These are phyloP conservation scores for Acmispon strigosus DNA, from an alignment of 306 rosid species.

Conservation along the genomic window DNA sequence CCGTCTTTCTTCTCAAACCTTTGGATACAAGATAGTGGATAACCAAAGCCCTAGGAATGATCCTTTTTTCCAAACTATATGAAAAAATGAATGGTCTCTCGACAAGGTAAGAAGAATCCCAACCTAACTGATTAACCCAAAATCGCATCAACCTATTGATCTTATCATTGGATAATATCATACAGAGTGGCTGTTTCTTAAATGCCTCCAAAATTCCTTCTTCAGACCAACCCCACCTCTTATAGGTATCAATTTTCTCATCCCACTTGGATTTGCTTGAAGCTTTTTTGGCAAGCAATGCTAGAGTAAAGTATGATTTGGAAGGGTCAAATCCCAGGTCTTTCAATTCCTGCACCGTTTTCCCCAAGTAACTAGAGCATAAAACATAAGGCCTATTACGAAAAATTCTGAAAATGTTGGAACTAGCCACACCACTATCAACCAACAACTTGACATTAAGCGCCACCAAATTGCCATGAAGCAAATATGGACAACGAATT, in stretches of 20 bases:
- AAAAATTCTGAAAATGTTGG: background rate
- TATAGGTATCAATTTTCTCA: constrained; percentile 30
- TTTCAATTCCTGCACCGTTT: constrained; percentile 18
- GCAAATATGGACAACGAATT: background rate
- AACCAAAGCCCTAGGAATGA: constrained; percentile 41
- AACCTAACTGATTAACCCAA: constrained; percentile 36
- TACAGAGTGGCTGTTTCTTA: constrained; percentile 21
- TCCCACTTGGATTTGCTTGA: constrained; percentile 32
- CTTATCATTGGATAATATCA: constrained; percentile 34
- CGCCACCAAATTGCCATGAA: rapidly evolving
- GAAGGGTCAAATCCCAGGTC: constrained; percentile 41
- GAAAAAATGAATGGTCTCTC: background rate
- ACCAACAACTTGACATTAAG: background rate
- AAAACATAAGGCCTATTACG: background rate
- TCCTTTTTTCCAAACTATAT: constrained; percentile 14
- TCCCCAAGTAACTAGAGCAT: background rate
- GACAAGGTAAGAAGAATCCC: constrained; percentile 16
- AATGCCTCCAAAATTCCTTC: constrained; percentile 28
- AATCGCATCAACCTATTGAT: constrained; percentile 32
- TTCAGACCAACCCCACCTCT: constrained; percentile 59
- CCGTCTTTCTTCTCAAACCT: constrained; percentile 26
- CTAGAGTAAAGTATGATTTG: constrained; percentile 13
- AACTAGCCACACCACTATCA: background rate
- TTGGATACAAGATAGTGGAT: constrained; percentile 23
- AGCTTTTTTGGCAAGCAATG: constrained; percentile 16